Base-by-base conservation (phyloP, 805 yeast species). In the Candida loeiensis region DNA sequence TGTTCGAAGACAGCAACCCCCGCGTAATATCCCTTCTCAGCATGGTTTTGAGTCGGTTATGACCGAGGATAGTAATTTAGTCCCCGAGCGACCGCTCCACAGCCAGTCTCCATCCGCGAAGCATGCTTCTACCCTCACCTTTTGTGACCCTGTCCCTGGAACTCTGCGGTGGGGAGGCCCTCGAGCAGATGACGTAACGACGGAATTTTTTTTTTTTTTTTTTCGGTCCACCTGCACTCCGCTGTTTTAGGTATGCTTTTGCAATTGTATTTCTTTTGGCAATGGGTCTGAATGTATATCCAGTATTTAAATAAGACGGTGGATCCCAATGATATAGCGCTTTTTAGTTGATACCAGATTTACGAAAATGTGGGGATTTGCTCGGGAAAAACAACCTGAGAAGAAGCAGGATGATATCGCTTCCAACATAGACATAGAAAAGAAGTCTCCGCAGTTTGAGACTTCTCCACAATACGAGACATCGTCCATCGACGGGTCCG, bases 391-490 rank as follows among this genome's bases (percentile, higher is more conserved):
- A 13, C 21, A 17, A 21, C 6, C 13, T 30, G 33, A 30, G n/a
- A 30, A 30, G 33, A 11, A 30, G 33, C 33, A 16, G 21, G 16
- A 11, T 17, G 33, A 30, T 4, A 30, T 30, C 12, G 33, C 21
- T 7, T 30, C 36, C 9, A 24, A 22, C 29, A 34, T 24, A 20
- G 36, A 34, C 6, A 22, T 21, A 24, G 36, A 34, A 22, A 34
- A 34, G 29, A 15, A 28, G 18, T 13, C 36, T 11, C 28, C 28
- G 21, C 14, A 18, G 34, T 16, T 16, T 11, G 21, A 18, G 34
- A 14, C 36, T 3, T 16, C 28, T 19, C 35, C 35, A 8, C 35
- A 31, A 15, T 37, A 29, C 26, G 40, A 37, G 27, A 29, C 40
- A 11, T 37, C 40, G 21, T 31, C 36, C n/a, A 34, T 25, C 26